A percentile compares a stretch with the other conserved stretches of the same genome.
phyloP scores from a whole-genome alignment of 306 rosid genomes.

The Rosa persica region DNA sequence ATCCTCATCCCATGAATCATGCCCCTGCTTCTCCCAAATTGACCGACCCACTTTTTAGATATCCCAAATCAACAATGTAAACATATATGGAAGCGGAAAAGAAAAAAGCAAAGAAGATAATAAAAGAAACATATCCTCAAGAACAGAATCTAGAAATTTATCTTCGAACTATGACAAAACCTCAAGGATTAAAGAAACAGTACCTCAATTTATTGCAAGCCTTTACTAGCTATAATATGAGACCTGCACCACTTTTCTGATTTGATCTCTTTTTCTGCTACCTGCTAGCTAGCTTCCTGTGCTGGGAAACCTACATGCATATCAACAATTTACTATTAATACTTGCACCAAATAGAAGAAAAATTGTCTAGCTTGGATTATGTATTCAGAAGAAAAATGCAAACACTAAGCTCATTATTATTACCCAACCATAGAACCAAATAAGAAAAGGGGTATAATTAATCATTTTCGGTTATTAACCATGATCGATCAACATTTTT shows the following conservation, averaged over 20 bases:
- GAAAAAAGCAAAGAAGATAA: neutral
- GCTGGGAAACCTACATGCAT: neutral
- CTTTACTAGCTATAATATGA: neutral
- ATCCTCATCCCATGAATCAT: too few species aligned
- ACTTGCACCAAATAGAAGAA: neutral
- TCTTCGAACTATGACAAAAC: too few species aligned
- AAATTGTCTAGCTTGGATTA: neutral
- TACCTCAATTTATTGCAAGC: neutral
- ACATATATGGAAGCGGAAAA: neutral
- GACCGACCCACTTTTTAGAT: too few species aligned
- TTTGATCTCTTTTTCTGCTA: neutral
- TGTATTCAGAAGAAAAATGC: neutral
- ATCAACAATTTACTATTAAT: neutral
- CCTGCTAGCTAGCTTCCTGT: neutral
- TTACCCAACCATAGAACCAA: neutral
- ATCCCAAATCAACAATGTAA: neutral
- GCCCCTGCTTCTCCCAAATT: too few species aligned
- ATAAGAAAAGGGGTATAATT: too few species aligned
- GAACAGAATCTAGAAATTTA: neutral
- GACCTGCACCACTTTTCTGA: neutral
- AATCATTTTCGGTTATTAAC: too few species aligned
- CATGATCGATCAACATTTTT: too few species aligned
- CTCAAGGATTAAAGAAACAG: neutral
- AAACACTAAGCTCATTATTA: neutral
- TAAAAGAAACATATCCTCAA: neutral